Conservation (phyloP, 2,329 filamentous ascomycete genomes). For the Paraphoma chrysanthemicola region DNA sequence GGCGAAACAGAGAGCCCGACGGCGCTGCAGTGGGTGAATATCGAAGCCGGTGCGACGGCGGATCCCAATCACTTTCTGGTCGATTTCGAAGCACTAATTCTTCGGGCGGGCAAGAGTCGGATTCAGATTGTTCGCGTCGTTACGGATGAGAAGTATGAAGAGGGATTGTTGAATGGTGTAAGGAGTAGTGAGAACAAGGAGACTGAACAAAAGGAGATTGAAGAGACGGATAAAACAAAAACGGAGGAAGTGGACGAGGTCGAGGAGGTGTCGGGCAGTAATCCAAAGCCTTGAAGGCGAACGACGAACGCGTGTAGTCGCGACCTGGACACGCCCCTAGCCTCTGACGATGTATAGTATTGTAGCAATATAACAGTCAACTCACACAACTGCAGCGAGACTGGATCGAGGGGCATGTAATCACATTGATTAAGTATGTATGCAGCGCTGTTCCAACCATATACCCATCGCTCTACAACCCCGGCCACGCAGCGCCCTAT, state of each 20-base stretch:
- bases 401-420: not conserved
- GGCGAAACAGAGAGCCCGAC: constrained; percentile 48
- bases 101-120: constrained; percentile 67
- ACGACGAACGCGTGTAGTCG: no score
- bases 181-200: not conserved
- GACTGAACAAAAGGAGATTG: no score
- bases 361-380: no score
- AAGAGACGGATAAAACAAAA: no score
- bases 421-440: not conserved
- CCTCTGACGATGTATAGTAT: no score
- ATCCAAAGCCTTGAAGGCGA: no score
- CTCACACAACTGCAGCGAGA: no score
- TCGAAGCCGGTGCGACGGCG: constrained; percentile 65
- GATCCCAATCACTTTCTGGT: constrained; percentile 68
- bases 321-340: no score
- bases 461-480: not conserved
- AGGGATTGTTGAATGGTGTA: not conserved
- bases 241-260: no score
- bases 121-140: constrained; percentile 64
- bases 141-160: constrained; percentile 59
- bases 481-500: not conserved
- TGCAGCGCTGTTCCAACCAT: not conserved
- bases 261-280: no score
- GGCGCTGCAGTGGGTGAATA: constrained; percentile 66
- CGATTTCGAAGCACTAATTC: constrained; percentile 61